Conservation (phyloP, 78 protist species). For the Salpingoeca rosetta region DNA sequence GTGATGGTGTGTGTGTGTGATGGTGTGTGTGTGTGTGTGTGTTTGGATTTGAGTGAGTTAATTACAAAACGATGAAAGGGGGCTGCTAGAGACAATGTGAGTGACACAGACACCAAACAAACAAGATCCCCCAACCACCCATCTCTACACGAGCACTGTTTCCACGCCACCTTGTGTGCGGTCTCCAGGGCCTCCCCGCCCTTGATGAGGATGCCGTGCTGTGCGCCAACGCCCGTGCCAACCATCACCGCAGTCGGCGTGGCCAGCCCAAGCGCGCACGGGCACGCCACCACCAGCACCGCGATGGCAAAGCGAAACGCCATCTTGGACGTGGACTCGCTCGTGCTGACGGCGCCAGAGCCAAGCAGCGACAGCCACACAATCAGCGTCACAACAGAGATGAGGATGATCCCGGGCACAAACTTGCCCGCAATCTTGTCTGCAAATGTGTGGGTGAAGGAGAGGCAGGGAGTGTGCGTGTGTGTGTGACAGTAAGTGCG, state of each 20-base stretch:
- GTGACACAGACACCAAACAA: too few relatives aligned
- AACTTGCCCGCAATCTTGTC: conserved; percentile 66
- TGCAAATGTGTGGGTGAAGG: conserved; percentile 62
- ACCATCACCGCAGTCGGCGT: conserved; percentile 81
- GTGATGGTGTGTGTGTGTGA: too few relatives aligned
- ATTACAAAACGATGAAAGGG: too few relatives aligned
- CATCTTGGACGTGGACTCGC: too few relatives aligned
- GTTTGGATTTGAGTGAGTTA: too few relatives aligned
- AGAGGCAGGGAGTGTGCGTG: too few relatives aligned
- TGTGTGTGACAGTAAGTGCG: too few relatives aligned
- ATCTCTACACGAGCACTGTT: too few relatives aligned
- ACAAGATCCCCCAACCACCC: too few relatives aligned
- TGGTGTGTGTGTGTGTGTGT: too few relatives aligned
- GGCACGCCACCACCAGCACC: conserved; percentile 73
- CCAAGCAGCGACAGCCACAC: conserved; percentile 51
- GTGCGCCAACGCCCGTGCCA: conserved; percentile 69
- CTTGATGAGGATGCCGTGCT: conserved; percentile 67
- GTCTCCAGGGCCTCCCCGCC: conserved; percentile 63
- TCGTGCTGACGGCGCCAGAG: conserved; percentile 4
- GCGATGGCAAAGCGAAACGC: conserved; percentile 43
- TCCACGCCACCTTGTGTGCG: conserved; percentile 21
- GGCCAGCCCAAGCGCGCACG: conserved; percentile 79
- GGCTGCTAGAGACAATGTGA: too few relatives aligned
- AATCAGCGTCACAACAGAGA: conserved; percentile 60
- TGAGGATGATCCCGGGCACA: conserved; percentile 73